phyloP scores from a whole-genome alignment of 2,329 filamentous ascomycete genomes.

The Exophiala oligosperma region DNA sequence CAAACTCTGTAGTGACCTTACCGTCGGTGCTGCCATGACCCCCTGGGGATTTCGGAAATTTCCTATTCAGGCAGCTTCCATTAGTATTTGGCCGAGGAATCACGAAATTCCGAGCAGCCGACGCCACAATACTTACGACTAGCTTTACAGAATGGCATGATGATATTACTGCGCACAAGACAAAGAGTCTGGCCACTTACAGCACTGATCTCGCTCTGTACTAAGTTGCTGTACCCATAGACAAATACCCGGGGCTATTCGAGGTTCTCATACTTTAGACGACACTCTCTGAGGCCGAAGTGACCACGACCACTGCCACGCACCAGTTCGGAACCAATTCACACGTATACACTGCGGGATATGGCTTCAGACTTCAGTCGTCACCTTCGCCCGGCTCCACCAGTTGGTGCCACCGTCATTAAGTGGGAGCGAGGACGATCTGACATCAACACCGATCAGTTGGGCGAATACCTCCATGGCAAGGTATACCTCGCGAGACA shows the following conservation, averaged over 20 bases:
- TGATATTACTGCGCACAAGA: too few species aligned
- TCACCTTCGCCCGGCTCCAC: conserved; percentile 46
- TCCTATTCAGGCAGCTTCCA: neutral
- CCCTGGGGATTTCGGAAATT: neutral
- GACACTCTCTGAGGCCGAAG: too few species aligned
- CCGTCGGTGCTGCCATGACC: too few species aligned
- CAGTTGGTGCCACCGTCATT: conserved; percentile 45
- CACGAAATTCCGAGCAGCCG: neutral
- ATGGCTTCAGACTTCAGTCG: conserved; percentile 52
- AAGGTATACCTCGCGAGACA: conserved; percentile 47
- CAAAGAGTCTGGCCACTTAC: neutral
- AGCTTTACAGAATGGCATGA: neutral
- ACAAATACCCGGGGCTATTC: too few species aligned
- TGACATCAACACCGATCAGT: conserved; percentile 42
- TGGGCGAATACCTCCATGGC: conserved; percentile 26
- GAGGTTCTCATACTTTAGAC: too few species aligned
- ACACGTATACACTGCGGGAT: neutral
- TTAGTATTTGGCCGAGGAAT: neutral
- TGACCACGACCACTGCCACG: too few species aligned
- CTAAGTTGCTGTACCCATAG: neutral
- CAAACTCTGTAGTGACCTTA: too few species aligned
- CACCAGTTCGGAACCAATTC: too few species aligned
- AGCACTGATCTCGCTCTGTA: neutral
- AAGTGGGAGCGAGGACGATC: conserved; percentile 46
- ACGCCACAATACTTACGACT: neutral